Percentiles rank a stretch among this genome's conserved stretches.
Evolutionary conservation across 2,329 filamentous ascomycete genomes (phyloP).

Genomic region (Penicillium sp.): DNA sequence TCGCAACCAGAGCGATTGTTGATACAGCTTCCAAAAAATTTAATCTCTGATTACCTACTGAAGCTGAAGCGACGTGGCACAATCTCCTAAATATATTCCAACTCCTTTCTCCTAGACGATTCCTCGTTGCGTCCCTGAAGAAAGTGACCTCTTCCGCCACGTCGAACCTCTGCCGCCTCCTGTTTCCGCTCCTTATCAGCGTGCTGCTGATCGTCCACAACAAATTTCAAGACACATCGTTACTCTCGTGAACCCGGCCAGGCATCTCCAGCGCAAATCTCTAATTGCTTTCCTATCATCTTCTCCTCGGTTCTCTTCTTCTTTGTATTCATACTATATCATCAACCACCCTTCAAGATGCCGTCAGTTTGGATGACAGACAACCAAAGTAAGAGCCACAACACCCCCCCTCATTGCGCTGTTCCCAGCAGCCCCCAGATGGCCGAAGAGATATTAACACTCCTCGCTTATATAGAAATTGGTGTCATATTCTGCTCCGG

Average conservation of each 20-base stretch:
- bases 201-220: constrained; percentile 8
- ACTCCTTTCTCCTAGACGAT: not conserved
- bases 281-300: not conserved
- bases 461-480: constrained; percentile 70
- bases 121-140: not conserved
- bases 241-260: not conserved
- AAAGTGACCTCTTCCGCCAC: not conserved
- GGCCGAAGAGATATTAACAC: constrained; percentile 25
- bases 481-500: constrained; percentile 97
- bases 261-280: not conserved
- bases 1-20: constrained; percentile 17
- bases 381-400: constrained; percentile 75
- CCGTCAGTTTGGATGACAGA: constrained; percentile 96
- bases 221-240: not conserved
- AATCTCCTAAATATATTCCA: not conserved
- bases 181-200: constrained; percentile 10
- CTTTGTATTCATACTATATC: not conserved
- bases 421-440: not conserved
- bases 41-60: not conserved
- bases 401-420: not conserved
- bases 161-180: not conserved
- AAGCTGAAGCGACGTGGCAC: not conserved
- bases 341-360: constrained; percentile 57
- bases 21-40: constrained; percentile 6
- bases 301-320: not conserved